Base-by-base conservation (phyloP, 768 basidiomycete species). In the Lactifluus volemus region DNA sequence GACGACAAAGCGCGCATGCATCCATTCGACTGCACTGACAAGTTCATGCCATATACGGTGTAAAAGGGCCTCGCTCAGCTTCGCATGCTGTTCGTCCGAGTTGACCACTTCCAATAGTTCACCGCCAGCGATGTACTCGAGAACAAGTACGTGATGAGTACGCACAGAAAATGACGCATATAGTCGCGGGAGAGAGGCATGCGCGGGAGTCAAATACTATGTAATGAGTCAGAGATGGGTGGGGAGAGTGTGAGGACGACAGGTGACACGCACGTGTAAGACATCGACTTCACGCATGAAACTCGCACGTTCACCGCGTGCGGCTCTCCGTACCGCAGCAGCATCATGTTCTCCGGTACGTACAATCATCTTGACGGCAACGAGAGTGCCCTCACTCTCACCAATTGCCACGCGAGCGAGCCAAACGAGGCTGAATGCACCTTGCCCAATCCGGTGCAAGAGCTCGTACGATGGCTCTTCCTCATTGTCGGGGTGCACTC, bases 1-100 rank as follows among this genome's bases (percentile, higher is more conserved):
- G 1, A 96, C 92, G 44, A 94, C 78, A 1, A 85, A 85, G 14
- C 89, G 87, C 42, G 81, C 77, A 68, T 96, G 92, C 82, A 96
- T 85, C 89, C 91, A 96, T 5, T 82, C 84, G 0, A 94, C 86
- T 6, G 86, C 92, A 39, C 80, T 79, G 60, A 81, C 83, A 4
- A 96, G 76, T 72, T 94, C 93, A 38, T 77, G 76, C 78, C 86
- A 92, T 50, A 94, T 84, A 30, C 89, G 73, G 49, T 82, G 73
- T 4, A 92, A 73, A 17, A 88, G 78, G 7, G 73, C 73, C 65
- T 84, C 80, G 30, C 69, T 58, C 10, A 74, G 59, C 9, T 63
- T 67, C 3, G 72, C 65, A 44, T 73, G 71, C 32, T 67, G 67
- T 21, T 66, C 73, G 69, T 81, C 83, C 61, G 73, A 78, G 70